Base-by-base conservation (phyloP, 768 basidiomycete genomes). In the Suillus hirtellus region DNA sequence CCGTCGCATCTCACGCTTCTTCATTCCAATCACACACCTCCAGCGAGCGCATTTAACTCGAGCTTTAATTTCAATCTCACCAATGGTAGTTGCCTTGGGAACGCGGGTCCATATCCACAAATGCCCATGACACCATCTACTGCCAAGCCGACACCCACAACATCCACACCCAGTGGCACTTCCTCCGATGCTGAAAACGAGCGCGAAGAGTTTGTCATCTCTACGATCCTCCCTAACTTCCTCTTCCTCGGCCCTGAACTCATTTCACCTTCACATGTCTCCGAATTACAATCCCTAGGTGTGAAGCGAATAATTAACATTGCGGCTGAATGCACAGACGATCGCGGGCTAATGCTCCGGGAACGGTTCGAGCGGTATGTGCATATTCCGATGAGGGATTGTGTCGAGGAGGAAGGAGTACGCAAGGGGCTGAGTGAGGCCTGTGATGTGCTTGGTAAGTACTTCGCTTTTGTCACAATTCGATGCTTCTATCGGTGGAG, bases 311-410 rank as follows among this genome's bases (percentile, higher is more conserved):
- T 99, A 66, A 75, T 98, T 64, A 99, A 99, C 71, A 88, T 97
- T 53, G 96, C 96, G 19, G 83, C 84, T 12, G 96, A 98, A 76
- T 97, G 95, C 73, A 82, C 66, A 40, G 85, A 95, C 67, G 88
- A 94, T 69, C 86, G 88, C 59, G 92, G 90, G 2, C 76, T 96
- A 67, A 76, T 79, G 19, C 69, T 96, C 62, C 81, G 80, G 54
- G 81, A 86, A 60, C 80, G 81, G 12, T 97, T 99, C 73, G 93
- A 95, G 66, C 85, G 85, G 68, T 98, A 98, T 73, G 78, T 85
- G 53, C 89, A 87, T 69, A 90, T 98, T 47, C 92, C 95, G 9
- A 96, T 98, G 93, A 81, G 94, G 66, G 96, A 99, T 78, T 95
- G 89, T 3, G 93, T 99, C 15, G 96, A 98, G 73, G 96, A 98